Conservation (phyloP, 371 early-diverging fungal species). For the Catenaria anguillulae region DNA sequence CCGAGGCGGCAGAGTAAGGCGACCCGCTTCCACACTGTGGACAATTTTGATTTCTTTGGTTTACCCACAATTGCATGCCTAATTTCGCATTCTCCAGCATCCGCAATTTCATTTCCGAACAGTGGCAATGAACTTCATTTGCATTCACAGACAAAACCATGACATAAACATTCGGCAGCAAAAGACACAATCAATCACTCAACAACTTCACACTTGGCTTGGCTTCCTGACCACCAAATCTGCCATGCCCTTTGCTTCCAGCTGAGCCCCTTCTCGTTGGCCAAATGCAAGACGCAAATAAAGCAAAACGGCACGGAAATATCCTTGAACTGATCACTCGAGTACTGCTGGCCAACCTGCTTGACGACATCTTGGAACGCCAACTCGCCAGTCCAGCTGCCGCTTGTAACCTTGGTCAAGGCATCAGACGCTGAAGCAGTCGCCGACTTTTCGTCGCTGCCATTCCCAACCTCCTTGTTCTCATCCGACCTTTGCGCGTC, state of each 20-base stretch:
- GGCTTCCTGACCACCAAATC: slow-evolving; percentile 3
- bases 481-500: not conserved
- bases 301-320: slow-evolving; percentile 92
- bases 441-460: slow-evolving; percentile 9
- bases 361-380: slow-evolving; percentile 56
- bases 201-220: no score
- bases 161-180: no score
- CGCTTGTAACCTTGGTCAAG: not conserved
- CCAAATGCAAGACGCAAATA: slow-evolving; percentile 87
- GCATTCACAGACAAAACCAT: no score
- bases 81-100: no score
- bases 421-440: not conserved
- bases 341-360: slow-evolving; percentile 50
- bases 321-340: slow-evolving; percentile 60
- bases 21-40: no score
- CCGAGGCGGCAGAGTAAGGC: no score
- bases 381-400: slow-evolving; percentile 24
- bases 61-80: no score
- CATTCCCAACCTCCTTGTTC: slow-evolving; percentile 7
- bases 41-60: no score
- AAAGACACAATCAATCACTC: no score
- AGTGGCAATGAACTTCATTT: no score
- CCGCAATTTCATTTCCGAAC: no score
- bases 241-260: slow-evolving; percentile 1
- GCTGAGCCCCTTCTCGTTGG: slow-evolving; percentile 72